Conservation (phyloP, 257 asterid species). For the Eustoma russellianum region DNA sequence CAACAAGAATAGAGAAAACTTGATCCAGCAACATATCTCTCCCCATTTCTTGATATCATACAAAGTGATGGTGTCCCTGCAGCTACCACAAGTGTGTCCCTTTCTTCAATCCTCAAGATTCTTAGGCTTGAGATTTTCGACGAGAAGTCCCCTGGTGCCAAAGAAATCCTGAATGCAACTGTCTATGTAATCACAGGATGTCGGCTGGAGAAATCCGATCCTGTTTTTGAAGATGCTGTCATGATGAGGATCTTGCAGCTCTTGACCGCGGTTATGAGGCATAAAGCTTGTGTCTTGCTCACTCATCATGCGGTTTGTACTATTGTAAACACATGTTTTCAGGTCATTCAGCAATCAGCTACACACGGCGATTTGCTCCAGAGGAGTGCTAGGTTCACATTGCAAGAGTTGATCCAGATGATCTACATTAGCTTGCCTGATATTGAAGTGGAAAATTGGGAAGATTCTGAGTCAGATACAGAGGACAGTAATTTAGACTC, state of each 20-base stretch:
- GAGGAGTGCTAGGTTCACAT: constrained; percentile 68
- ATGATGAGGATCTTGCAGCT: constrained; percentile 79
- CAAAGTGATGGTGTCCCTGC: constrained; percentile 83
- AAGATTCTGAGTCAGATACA: constrained; percentile 73
- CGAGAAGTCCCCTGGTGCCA: constrained; percentile 51
- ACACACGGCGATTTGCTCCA: constrained; percentile 66
- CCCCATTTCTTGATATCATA: constrained; percentile 75
- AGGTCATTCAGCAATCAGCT: constrained; percentile 77
- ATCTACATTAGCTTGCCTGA: constrained; percentile 64
- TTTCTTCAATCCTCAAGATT: constrained; percentile 68
- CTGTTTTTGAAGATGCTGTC: constrained; percentile 53
- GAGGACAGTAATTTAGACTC: constrained; percentile 64
- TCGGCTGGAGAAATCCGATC: constrained; percentile 68
- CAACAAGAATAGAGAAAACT: constrained; percentile 67
- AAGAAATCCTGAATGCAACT: constrained; percentile 42
- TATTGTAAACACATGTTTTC: constrained; percentile 79
- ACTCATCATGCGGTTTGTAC: constrained; percentile 73
- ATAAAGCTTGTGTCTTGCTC: constrained; percentile 53
- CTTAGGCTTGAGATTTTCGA: constrained; percentile 58
- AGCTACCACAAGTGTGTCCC: constrained; percentile 65
- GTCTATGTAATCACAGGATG: constrained; percentile 60
- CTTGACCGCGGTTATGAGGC: constrained; percentile 60
- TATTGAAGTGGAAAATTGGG: constrained; percentile 69
- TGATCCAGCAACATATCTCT: constrained; percentile 57
- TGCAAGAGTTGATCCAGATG: constrained; percentile 79